Base-by-base conservation (phyloP, 2,329 filamentous ascomycete species). In the Albophoma yamanashiensis region DNA sequence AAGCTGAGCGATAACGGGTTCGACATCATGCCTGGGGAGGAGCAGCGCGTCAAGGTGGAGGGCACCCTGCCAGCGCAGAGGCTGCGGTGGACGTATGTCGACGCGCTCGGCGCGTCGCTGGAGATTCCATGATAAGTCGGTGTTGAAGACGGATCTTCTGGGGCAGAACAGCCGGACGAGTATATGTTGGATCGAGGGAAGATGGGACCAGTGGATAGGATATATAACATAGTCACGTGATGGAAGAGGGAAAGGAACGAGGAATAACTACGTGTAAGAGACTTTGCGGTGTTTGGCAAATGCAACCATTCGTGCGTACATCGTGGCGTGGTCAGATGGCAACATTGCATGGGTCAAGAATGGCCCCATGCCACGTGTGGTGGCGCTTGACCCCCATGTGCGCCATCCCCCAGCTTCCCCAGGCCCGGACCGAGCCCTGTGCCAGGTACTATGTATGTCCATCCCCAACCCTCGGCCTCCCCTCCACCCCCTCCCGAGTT, bases 1-100 rank as follows among this genome's bases (percentile, higher is more conserved):
- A 71, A 67, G 45, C 70, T 84, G 59, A 82, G 78, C 40, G 83
- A 86, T 64, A 86, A 86, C 62, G 77, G 80, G 1, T 78, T 87
- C 22, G 83, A 87, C 67, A 25, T 86, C 12, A 70, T 86, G 14
- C 83, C 83, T 0, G 80, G 80, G 0, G 69, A 70, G 55, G 61
- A 64, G 43, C 64, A 68, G n/a, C 59, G 59, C 0, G 60, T 73
- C 34, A 61, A 64, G 47, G 62, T 62, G 15, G 58, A 59, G 22
- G 64, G 62, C 7, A 8, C 17, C 11, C 3, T 36, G 31, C 20
- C 31, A 25, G 62, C 60, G 15, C 58, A 60, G 9, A 40, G 60
- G 59, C 45, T 64, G 58, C 38, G 58, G 52, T 64, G 61, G 59
- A 65, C 64, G 8, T 65, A 61, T 34, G 47, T 65, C 15, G 64